Evolutionary conservation across 1,284 basidiomycete genomes (phyloP).

Genomic region (Schizophyllum amplum): DNA sequence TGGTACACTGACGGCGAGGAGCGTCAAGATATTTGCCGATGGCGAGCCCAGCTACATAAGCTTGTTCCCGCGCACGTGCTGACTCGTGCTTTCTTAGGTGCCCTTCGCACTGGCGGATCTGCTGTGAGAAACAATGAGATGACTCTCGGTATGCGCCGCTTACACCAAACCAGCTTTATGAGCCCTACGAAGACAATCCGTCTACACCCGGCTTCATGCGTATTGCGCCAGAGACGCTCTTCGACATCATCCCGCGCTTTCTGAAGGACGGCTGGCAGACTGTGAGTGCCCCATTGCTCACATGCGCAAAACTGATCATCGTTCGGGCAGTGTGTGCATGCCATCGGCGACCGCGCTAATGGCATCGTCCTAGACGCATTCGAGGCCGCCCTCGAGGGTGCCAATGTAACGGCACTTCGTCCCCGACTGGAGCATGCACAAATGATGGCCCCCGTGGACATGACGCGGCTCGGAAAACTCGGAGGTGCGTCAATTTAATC

Average conservation of each 20-base stretch:
- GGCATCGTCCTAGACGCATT: conserved; percentile 78
- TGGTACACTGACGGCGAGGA: conserved; percentile 61
- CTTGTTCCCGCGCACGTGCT: conserved; percentile 4
- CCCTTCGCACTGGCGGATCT: conserved; percentile 83
- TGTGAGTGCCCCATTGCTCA: conserved; percentile 35
- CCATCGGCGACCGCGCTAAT: conserved; percentile 89
- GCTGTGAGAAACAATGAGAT: conserved; percentile 47
- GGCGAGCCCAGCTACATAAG: conserved; percentile 31
- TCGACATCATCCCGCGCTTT: conserved; percentile 59
- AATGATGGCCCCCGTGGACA: conserved; percentile 67
- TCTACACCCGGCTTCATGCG: conserved; percentile 74
- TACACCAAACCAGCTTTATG: conserved; percentile 47
- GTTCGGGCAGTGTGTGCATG: conserved; percentile 68
- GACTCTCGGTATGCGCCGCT: background rate
- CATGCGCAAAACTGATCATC: background rate
- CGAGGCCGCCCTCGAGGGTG: conserved; percentile 53
- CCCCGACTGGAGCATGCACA: conserved; percentile 89
- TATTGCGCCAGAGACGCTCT: conserved; percentile 53
- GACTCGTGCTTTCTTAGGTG: conserved; percentile 39
- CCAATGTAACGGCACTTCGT: conserved; percentile 55
- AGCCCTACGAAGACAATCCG: conserved; percentile 79
- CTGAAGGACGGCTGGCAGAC: conserved; percentile 75
- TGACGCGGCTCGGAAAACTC: conserved; percentile 65
- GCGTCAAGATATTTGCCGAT: conserved; percentile 88
- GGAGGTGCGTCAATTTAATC: conserved; percentile 47